These are phyloP conservation scores for Suillus sp. DNA, from an alignment of 768 basidiomycete genomes.

Conservation along the genomic window DNA sequence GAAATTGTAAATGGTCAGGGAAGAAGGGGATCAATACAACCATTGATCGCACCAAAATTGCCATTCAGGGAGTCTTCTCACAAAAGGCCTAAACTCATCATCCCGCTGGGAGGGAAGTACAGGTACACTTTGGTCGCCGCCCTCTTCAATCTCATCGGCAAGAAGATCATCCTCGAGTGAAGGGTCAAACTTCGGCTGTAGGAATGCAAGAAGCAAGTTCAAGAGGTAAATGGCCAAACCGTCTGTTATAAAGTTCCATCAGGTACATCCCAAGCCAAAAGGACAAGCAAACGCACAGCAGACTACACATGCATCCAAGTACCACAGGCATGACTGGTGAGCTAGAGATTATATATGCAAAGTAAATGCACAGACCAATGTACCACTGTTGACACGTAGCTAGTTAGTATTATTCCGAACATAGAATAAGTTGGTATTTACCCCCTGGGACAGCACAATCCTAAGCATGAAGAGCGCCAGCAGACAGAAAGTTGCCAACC, in stretches of 20 bases:
- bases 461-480: slow-evolving; percentile 78
- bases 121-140: slow-evolving; percentile 58
- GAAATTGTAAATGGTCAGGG: slow-evolving; percentile 10
- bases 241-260: slow-evolving; percentile 45
- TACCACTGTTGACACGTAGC: slow-evolving; percentile 67
- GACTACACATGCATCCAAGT: slow-evolving; percentile 38
- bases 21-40: background rate
- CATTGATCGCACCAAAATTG: slow-evolving; percentile 76
- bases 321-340: background rate
- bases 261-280: slow-evolving; percentile 6
- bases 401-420: slow-evolving; percentile 12
- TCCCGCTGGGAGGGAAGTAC: slow-evolving; percentile 73
- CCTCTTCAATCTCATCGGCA: slow-evolving; percentile 95
- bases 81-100: slow-evolving; percentile 97
- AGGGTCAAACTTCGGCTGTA: slow-evolving; percentile 98
- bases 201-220: slow-evolving; percentile 94
- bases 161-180: slow-evolving; percentile 91
- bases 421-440: slow-evolving; percentile 44
- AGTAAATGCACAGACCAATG: slow-evolving; percentile 63
- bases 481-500: slow-evolving; percentile 76
- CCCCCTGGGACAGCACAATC: slow-evolving; percentile 88
- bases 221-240: slow-evolving; percentile 94
- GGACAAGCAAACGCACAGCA: slow-evolving; percentile 59
- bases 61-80: slow-evolving; percentile 94
- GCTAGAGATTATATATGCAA: background rate